Conservation (phyloP, 2,329 filamentous ascomycete species). For the Stenocarpella maydis region DNA sequence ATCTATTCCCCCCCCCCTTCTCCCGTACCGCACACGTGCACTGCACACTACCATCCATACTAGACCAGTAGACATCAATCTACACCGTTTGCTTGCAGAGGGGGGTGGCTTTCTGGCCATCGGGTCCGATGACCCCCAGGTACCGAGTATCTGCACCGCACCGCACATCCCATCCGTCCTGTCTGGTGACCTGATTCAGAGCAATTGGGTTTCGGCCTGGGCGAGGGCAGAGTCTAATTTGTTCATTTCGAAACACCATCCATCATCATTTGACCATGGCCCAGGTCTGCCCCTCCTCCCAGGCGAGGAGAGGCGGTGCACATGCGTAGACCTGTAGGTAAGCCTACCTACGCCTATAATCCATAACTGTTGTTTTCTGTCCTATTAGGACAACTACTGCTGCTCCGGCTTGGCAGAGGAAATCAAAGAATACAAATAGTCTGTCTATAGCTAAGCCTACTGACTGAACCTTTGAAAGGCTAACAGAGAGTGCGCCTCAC, state of each 20-base stretch:
- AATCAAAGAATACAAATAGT: no score
- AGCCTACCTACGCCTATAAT: no score
- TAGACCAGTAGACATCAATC: not conserved
- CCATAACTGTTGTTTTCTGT: no score
- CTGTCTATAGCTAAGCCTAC: not conserved
- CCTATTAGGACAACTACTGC: no score
- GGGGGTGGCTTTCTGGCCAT: conserved; percentile 5
- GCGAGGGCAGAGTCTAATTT: conserved; percentile 19
- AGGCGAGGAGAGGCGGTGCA: conserved; percentile 8
- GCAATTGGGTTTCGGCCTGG: conserved; percentile 23
- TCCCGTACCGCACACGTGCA: no score
- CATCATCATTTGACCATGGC: not conserved
- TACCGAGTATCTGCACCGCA: not conserved
- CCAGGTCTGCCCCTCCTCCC: not conserved
- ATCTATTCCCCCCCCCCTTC: not conserved
- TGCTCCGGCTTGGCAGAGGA: no score
- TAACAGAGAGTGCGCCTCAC: not conserved
- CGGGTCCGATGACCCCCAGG: conserved; percentile 2
- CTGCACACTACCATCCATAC: no score
- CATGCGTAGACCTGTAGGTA: not conserved
- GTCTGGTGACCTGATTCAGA: conserved; percentile 13
- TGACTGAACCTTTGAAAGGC: not conserved
- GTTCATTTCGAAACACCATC: conserved; percentile 25
- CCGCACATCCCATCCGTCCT: not conserved
- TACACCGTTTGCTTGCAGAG: conserved; percentile 12